A percentile compares a stretch with the other conserved stretches of the same genome.
Evolutionary conservation across 257 asterid species (phyloP).

Genomic region (Scutellaria baicalensis): DNA sequence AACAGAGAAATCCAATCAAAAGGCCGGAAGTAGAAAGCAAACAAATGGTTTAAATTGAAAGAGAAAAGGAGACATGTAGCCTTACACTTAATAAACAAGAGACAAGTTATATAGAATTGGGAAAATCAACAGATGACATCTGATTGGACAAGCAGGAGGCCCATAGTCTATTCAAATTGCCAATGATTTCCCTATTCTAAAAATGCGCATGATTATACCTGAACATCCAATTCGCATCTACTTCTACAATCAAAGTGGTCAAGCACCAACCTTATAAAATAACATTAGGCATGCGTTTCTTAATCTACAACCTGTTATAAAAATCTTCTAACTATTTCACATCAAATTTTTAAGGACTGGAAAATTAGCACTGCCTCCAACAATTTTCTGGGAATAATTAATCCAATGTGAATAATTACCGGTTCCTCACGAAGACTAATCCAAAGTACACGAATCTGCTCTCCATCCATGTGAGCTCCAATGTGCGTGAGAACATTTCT

Average conservation of each 20-base stretch:
- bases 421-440: slow-evolving; percentile 97
- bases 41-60: no score
- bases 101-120: background rate
- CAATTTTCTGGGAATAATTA: background rate
- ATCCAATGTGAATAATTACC: slow-evolving; percentile 34
- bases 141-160: background rate
- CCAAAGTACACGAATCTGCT: slow-evolving; percentile 72
- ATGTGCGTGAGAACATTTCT: slow-evolving; percentile 85
- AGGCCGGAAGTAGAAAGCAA: no score
- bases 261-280: background rate
- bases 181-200: background rate
- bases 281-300: background rate
- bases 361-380: background rate
- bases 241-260: slow-evolving; percentile 9
- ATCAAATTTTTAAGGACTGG: background rate
- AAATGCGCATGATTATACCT: background rate
- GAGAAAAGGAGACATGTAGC: background rate
- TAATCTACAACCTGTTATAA: background rate
- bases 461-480: slow-evolving; percentile 60
- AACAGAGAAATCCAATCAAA: no score
- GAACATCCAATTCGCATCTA: background rate
- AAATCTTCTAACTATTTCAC: slow-evolving; percentile 5
- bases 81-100: background rate
- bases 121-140: background rate
- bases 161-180: background rate